Percentiles rank a stretch among this genome's conserved stretches.
These are phyloP conservation scores for Geotrichum reessii DNA, from an alignment of 1,139 yeast genomes.

Conservation along the genomic window DNA sequence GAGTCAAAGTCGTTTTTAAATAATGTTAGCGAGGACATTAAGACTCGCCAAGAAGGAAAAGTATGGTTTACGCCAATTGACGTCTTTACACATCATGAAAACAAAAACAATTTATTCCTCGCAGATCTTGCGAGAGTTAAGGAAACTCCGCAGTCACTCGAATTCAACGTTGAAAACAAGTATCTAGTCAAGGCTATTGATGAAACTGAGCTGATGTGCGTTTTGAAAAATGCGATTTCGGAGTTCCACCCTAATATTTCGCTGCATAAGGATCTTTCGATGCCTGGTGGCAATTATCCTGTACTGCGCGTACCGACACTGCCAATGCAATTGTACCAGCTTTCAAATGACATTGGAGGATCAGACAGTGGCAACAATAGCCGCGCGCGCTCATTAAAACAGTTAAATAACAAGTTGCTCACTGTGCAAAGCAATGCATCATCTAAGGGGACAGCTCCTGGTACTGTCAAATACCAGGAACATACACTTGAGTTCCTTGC, in stretches of 20 bases:
- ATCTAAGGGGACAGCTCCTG: not conserved
- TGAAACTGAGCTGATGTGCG: conserved; percentile 1
- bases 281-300: not conserved
- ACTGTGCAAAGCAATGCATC: not conserved
- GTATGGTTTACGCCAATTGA: conserved; percentile 24
- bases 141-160: not conserved
- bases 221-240: not conserved
- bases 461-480: not conserved
- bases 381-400: conserved; percentile 25
- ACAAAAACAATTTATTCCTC: not conserved
- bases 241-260: conserved; percentile 4
- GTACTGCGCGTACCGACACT: conserved; percentile 2
- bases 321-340: not conserved
- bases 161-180: not conserved
- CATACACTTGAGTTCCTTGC: not conserved
- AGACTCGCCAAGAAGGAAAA: conserved; percentile 20
- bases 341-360: not conserved
- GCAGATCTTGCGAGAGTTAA: not conserved
- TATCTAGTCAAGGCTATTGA: not conserved
- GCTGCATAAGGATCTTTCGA: conserved; percentile 1
- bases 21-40: conserved; percentile 20
- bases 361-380: not conserved
- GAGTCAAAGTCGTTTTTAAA: conserved; percentile 20
- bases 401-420: conserved; percentile 18
- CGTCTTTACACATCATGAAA: conserved; percentile 15